Conservation (phyloP, 164 flowering plant genomes). For the Vitis riparia region DNA sequence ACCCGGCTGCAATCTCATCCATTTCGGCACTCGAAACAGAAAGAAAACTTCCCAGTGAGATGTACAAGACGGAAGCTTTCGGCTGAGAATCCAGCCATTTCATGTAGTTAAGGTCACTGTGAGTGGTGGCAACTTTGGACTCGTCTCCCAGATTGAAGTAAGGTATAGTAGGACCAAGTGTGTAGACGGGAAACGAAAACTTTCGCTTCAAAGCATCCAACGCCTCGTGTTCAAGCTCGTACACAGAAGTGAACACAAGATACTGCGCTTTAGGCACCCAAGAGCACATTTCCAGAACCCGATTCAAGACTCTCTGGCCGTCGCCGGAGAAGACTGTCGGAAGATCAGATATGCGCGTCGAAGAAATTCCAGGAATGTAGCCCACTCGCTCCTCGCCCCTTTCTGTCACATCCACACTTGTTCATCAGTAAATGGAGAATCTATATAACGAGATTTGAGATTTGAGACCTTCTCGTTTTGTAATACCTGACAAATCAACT, state of each 20-base stretch:
- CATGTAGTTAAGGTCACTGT: slow-evolving; percentile 5
- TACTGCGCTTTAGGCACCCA: slow-evolving; percentile 27
- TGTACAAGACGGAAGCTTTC: slow-evolving; percentile 33
- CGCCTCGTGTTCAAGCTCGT: slow-evolving; percentile 39
- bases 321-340: slow-evolving; percentile 17
- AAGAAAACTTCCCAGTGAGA: slow-evolving; percentile 45
- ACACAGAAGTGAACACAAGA: slow-evolving; percentile 30
- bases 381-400: slow-evolving; percentile 32
- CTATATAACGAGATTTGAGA: no score
- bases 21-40: slow-evolving; percentile 31
- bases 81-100: slow-evolving; percentile 43
- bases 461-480: no score
- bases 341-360: slow-evolving; percentile 30
- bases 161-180: slow-evolving; percentile 43
- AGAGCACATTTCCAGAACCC: slow-evolving; percentile 10
- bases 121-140: neutral
- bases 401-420: slow-evolving; percentile 12
- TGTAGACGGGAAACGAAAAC: slow-evolving; percentile 29
- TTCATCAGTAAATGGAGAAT: no score
- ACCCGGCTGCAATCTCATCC: slow-evolving; percentile 33
- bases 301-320: neutral
- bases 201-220: slow-evolving; percentile 21
- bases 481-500: slow-evolving; percentile 13
- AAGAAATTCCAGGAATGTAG: slow-evolving; percentile 45
- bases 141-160: slow-evolving; percentile 7